Conservation (phyloP, 1,284 basidiomycete genomes). For the Malassezia dermatis region DNA sequence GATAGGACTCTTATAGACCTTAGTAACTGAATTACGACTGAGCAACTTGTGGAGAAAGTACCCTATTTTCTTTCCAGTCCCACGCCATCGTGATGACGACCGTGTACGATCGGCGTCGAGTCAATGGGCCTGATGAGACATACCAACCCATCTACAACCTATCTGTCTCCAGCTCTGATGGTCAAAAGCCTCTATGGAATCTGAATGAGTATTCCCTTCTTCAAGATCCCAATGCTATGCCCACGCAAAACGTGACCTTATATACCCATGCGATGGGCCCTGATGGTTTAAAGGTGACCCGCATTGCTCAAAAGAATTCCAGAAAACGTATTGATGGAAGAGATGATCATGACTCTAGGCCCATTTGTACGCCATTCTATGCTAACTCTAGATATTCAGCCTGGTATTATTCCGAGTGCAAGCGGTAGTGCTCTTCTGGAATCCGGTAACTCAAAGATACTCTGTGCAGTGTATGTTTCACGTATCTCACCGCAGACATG, state of each 20-base stretch:
- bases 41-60: background rate
- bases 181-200: slow-evolving; percentile 4
- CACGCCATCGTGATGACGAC: background rate
- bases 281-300: background rate
- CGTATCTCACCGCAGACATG: slow-evolving; percentile 45
- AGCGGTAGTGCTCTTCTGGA: slow-evolving; percentile 16
- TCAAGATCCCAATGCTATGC: background rate
- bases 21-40: background rate
- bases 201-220: slow-evolving; percentile 4
- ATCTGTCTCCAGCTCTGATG: background rate
- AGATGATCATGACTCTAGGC: background rate
- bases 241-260: background rate
- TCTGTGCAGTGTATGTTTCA: slow-evolving; percentile 13
- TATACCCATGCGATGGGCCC: background rate
- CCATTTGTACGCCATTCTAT: slow-evolving; percentile 6
- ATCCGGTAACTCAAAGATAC: slow-evolving; percentile 11
- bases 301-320: background rate
- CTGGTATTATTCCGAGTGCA: slow-evolving; percentile 10
- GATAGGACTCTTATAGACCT: background rate
- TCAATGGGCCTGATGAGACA: slow-evolving; percentile 15
- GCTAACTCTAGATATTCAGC: slow-evolving; percentile 6
- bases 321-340: background rate
- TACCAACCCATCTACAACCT: slow-evolving; percentile 7
- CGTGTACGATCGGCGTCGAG: slow-evolving; percentile 9
- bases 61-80: background rate